phyloP scores from a whole-genome alignment of 352 stramenopile species.

The Phytophthora chlamydospora region DNA sequence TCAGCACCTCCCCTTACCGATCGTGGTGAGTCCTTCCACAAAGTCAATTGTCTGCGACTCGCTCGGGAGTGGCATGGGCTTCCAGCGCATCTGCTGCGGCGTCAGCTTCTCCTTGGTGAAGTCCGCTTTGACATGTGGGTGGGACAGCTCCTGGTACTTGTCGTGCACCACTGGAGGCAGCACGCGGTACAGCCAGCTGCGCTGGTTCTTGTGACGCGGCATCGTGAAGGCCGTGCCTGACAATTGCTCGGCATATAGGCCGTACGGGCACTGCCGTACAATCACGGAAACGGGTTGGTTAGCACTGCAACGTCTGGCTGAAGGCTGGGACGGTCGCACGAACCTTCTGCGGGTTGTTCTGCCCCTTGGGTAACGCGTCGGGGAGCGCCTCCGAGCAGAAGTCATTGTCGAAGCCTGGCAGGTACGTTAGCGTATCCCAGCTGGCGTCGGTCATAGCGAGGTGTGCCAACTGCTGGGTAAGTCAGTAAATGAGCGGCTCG shows the following conservation, averaged over 20 bases:
- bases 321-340: background rate
- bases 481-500: conserved; percentile 26
- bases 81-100: conserved; percentile 94
- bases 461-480: background rate
- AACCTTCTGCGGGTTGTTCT: conserved; percentile 95
- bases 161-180: conserved; percentile 86
- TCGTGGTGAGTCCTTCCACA: conserved; percentile 87
- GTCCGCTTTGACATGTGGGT: conserved; percentile 70
- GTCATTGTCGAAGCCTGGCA: conserved; percentile 92
- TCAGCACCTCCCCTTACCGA: conserved; percentile 41
- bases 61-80: conserved; percentile 77
- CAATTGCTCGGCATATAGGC: conserved; percentile 95
- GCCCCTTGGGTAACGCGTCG: conserved; percentile 87
- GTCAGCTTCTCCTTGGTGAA: conserved; percentile 75
- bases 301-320: too few species aligned
- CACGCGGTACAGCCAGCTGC: conserved; percentile 95
- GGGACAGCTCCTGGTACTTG: conserved; percentile 56
- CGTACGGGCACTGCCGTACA: conserved; percentile 80
- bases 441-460: conserved; percentile 18
- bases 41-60: conserved; percentile 81
- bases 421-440: conserved; percentile 85
- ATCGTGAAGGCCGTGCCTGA: conserved; percentile 97
- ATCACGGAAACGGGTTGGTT: background rate
- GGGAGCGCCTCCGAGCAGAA: conserved; percentile 94
- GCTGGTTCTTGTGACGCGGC: conserved; percentile 88